These are phyloP conservation scores for Tubosaeta brunneosetosa DNA, from an alignment of 768 basidiomycete genomes.

Conservation along the genomic window DNA sequence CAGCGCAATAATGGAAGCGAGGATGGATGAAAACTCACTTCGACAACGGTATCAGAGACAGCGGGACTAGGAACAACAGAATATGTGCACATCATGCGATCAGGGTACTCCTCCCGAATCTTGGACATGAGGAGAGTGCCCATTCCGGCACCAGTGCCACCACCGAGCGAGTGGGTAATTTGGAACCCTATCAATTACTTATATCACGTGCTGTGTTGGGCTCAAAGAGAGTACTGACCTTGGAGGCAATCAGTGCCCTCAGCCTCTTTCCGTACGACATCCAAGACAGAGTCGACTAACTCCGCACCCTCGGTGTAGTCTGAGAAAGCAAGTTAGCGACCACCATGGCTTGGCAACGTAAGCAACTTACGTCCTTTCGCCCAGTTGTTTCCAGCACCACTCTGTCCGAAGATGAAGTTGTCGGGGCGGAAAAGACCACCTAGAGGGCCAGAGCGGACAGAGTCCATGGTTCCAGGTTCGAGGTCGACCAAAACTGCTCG, in stretches of 20 bases:
- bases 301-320: constrained; percentile 95
- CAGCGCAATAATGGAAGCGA: not conserved
- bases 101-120: constrained; percentile 98
- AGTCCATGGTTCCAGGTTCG: constrained; percentile 96
- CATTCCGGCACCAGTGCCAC: constrained; percentile 99
- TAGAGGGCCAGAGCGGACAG: constrained; percentile 84
- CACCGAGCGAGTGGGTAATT: constrained; percentile 97
- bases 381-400: constrained; percentile 99
- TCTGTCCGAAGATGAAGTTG: constrained; percentile 98
- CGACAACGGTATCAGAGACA: constrained; percentile 98
- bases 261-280: constrained; percentile 98
- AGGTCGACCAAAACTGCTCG: constrained; percentile 96
- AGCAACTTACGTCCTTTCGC: constrained; percentile 91
- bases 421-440: constrained; percentile 94
- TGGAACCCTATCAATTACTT: constrained; percentile 71
- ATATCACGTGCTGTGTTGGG: not conserved
- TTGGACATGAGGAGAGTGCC: constrained; percentile 98
- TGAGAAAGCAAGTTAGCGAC: not conserved
- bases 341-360: rapidly evolving
- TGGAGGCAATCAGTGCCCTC: constrained; percentile 97
- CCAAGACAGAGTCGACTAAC: constrained; percentile 95
- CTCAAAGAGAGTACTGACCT: constrained; percentile 48
- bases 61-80: constrained; percentile 97
- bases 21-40: constrained; percentile 42
- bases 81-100: constrained; percentile 99